Percentiles rank a stretch among this genome's conserved stretches.
phyloP scores from a whole-genome alignment of 495 filamentous ascomycete species.

The Lasiosphaeris hirsuta region DNA sequence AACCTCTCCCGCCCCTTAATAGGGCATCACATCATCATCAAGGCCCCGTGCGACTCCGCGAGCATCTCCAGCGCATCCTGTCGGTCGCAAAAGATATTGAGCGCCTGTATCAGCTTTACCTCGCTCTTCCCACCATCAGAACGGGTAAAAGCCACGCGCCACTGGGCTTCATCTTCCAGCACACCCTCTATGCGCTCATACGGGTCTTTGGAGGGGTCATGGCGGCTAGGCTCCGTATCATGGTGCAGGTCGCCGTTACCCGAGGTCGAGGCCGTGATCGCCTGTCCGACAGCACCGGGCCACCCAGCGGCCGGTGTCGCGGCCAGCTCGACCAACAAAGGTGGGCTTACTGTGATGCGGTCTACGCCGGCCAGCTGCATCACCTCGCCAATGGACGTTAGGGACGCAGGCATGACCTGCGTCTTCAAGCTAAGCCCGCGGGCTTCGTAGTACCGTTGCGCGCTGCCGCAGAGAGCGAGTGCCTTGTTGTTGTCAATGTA shows the following conservation, averaged over 20 bases:
- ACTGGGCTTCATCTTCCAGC: conserved; percentile 43
- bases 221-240: too few relatives aligned
- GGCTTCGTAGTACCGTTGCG: conserved; percentile 53
- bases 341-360: conserved; percentile 56
- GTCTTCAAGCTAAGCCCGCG: conserved; percentile 39
- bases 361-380: conserved; percentile 55
- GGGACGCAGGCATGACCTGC: conserved; percentile 53
- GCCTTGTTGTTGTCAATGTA: conserved; percentile 46
- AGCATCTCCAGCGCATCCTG: conserved; percentile 52
- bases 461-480: conserved; percentile 47
- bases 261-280: conserved; percentile 38
- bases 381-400: conserved; percentile 55
- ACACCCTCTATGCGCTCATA: conserved; percentile 1
- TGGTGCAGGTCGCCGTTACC: too few relatives aligned
- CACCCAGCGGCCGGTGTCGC: conserved; percentile 31
- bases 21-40: too few relatives aligned
- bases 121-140: conserved; percentile 48
- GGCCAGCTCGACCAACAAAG: conserved; percentile 46
- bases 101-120: conserved; percentile 53
- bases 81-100: conserved; percentile 60
- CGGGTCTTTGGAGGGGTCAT: too few relatives aligned
- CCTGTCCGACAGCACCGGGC: conserved; percentile 22
- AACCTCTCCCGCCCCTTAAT: too few relatives aligned
- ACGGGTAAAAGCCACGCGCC: conserved; percentile 49
- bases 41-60: conserved; percentile 22